Base-by-base conservation (phyloP, 1,284 basidiomycete species). In the Malassezia slooffiae region DNA sequence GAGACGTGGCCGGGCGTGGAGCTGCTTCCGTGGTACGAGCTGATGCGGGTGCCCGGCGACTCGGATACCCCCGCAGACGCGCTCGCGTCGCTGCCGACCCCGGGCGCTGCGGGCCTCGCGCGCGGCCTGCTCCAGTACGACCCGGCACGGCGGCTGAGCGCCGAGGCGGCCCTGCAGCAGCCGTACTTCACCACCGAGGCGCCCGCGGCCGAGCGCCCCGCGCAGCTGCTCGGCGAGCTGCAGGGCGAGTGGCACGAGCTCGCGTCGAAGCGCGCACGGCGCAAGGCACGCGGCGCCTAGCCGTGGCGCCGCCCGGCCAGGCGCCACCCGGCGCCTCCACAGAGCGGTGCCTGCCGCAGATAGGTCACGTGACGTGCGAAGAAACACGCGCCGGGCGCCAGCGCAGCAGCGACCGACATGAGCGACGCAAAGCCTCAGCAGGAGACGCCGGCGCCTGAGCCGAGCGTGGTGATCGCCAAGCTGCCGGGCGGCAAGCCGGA, bases 181-280 rank as follows among this genome's bases (percentile, higher is more conserved):
- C 73, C 80, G 1, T 99, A 95, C 73, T 97, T 97, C 70, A 77
- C 72, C 31, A 72, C 76, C 30, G 88, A 93, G 70, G 74, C 77
- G 28, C 91, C 91, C 1, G 58, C 68, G 26, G 77, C 87, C 40
- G 77, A 80, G 57, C 75, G 77, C 38, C 93, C 93, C 4, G 72
- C 77, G 23, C 82, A 83, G 87, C 13, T 55, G 11, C 42, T 59
- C 38, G 40, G 72, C 85, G 50, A 75, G 78, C 10, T 78, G 75
- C n/a, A 72, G 85, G 88, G 89, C 30, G 89, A 93, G 68, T 93
- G 88, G 87, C 88, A 93, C 69, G 88, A 93, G 69, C 75, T 85
- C 49, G 88, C 91, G 33, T 55, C 58, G 17, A 47, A 57, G 16
- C 47, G 55, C 19, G 62, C 55, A 6, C 55, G 53, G 37, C 54